Conservation (phyloP, 768 basidiomycete genomes). For the Lanmaoa pseudosensibilis region DNA sequence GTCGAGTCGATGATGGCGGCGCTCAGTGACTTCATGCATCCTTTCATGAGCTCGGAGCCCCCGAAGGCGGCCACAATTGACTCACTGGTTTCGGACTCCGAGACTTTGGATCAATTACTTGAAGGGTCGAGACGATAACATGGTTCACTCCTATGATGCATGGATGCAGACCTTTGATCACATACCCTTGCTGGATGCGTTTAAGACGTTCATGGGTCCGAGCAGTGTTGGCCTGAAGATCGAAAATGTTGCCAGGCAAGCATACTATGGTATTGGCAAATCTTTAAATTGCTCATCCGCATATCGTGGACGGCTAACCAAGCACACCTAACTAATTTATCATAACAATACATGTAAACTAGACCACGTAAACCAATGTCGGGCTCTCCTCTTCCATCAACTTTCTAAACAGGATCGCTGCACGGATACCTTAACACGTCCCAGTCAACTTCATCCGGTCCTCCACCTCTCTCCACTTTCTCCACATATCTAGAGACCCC, state of each 20-base stretch:
- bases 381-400: background rate
- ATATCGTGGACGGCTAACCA: background rate
- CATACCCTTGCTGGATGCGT: no score
- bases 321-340: background rate
- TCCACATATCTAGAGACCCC: constrained; percentile 29
- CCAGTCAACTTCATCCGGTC: constrained; percentile 18
- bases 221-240: background rate
- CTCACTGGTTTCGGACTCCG: background rate
- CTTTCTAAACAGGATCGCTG: no score
- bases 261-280: background rate
- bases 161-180: background rate
- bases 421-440: background rate
- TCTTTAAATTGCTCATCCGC: background rate
- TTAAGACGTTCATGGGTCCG: background rate
- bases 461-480: constrained; percentile 30
- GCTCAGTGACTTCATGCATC: background rate
- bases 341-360: constrained; percentile 5
- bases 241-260: background rate
- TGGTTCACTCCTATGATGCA: background rate
- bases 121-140: background rate
- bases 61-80: background rate
- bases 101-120: background rate
- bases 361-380: background rate
- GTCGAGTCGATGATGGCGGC: background rate
- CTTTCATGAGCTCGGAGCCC: background rate